phyloP scores from a whole-genome alignment of 2,329 filamentous ascomycete genomes.

The Pseudogymnoascus sp. region DNA sequence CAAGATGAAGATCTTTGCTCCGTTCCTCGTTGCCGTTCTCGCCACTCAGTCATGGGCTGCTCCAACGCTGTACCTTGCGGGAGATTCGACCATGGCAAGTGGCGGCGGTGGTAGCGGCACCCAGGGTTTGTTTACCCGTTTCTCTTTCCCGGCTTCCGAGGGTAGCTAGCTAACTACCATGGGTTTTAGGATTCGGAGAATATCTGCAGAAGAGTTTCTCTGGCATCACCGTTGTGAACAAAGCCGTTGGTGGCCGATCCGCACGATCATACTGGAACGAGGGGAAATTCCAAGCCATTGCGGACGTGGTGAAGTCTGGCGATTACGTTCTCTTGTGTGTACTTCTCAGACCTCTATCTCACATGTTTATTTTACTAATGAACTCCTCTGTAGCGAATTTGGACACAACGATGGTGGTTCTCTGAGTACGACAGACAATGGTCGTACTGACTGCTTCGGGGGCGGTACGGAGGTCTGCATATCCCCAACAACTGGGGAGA shows the following conservation, averaged over 20 bases:
- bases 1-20: constrained; percentile 18
- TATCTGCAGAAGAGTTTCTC: constrained; percentile 47
- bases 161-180: constrained; percentile 12
- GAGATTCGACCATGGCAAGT: constrained; percentile 55
- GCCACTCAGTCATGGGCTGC: constrained; percentile 19
- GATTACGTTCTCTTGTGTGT: constrained; percentile 56
- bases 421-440: constrained; percentile 49
- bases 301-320: constrained; percentile 37
- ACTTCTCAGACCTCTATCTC: not conserved
- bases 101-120: constrained; percentile 38
- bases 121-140: constrained; percentile 29
- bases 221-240: constrained; percentile 49
- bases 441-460: constrained; percentile 46
- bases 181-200: constrained; percentile 52
- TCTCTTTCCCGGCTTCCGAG: not conserved
- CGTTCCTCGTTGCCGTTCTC: constrained; percentile 19
- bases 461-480: constrained; percentile 12
- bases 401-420: constrained; percentile 61
- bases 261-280: constrained; percentile 61
- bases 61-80: constrained; percentile 47
- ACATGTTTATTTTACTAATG: constrained; percentile 50
- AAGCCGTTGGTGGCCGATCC: constrained; percentile 58
- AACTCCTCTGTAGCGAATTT: constrained; percentile 44
- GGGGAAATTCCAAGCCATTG: constrained; percentile 54
- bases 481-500: constrained; percentile 12